phyloP scores from a whole-genome alignment of 2,329 filamentous ascomycete species.

The Cordyceps militaris region DNA sequence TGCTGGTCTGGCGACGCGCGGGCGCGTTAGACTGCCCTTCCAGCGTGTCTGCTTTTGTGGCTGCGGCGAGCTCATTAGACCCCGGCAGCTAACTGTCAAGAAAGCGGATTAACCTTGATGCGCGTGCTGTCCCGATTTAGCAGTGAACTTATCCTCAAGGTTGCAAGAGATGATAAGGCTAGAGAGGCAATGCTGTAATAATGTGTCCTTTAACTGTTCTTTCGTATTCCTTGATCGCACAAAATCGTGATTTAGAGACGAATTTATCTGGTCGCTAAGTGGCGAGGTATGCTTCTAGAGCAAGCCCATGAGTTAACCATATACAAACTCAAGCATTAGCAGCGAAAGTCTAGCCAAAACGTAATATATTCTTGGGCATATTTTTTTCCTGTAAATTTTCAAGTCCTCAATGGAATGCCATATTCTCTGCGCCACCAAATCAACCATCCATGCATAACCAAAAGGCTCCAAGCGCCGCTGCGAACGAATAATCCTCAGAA shows the following conservation, averaged over 20 bases:
- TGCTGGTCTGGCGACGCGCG: constrained; percentile 7
- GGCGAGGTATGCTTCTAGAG: too few relatives aligned
- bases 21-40: constrained; percentile 11
- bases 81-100: neutral
- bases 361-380: neutral
- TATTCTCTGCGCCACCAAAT: neutral
- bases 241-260: too few relatives aligned
- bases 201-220: too few relatives aligned
- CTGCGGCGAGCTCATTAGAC: neutral
- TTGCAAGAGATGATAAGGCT: neutral
- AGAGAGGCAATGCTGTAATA: too few relatives aligned
- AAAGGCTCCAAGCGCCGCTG: constrained; percentile 4
- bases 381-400: neutral
- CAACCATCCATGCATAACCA: neutral
- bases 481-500: neutral
- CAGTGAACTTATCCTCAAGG: neutral
- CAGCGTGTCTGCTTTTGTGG: constrained; percentile 9
- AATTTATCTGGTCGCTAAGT: too few relatives aligned
- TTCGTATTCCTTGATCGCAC: too few relatives aligned
- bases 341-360: too few relatives aligned
- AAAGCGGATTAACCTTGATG: constrained; percentile 11
- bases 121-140: neutral
- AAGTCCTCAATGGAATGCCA: neutral
- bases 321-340: too few relatives aligned
- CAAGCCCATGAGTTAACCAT: too few relatives aligned